phyloP scores from a whole-genome alignment of 2,329 filamentous ascomycete genomes.

The Didymella lethalis region DNA sequence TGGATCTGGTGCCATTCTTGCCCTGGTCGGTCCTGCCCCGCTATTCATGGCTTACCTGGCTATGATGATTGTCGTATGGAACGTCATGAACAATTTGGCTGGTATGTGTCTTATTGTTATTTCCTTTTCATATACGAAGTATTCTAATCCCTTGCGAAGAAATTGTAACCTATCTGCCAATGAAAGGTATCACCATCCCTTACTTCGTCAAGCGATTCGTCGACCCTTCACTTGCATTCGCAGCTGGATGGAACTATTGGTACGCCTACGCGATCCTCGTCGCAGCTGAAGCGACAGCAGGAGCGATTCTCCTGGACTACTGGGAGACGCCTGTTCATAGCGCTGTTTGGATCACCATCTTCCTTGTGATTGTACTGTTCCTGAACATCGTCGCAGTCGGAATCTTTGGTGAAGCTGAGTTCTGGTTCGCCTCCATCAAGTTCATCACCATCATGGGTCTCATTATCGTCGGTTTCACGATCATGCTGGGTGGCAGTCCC shows the following conservation, averaged over 20 bases:
- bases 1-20: conserved; percentile 46
- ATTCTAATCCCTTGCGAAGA: conserved; percentile 23
- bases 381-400: conserved; percentile 49
- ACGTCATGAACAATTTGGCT: conserved; percentile 53
- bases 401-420: conserved; percentile 58
- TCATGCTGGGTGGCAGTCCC: conserved; percentile 48
- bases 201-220: conserved; percentile 55
- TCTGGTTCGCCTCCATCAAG: conserved; percentile 62
- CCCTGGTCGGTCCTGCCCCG: conserved; percentile 44
- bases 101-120: conserved; percentile 49
- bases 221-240: conserved; percentile 55
- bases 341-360: conserved; percentile 50
- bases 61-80: conserved; percentile 51
- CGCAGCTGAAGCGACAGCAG: conserved; percentile 47
- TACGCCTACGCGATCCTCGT: conserved; percentile 49
- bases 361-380: conserved; percentile 45
- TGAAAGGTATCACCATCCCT: conserved; percentile 51
- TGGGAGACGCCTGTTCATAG: conserved; percentile 45
- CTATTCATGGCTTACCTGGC: conserved; percentile 50
- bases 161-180: conserved; percentile 52
- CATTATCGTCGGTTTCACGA: conserved; percentile 47
- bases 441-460: conserved; percentile 50
- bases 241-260: conserved; percentile 43
- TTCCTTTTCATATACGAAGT: no score
- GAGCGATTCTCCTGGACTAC: conserved; percentile 46